Percentiles rank a stretch among this genome's conserved stretches.
Conservation (phyloP, 2,329 filamentous ascomycete genomes). For the Kalaharituber pfeilii region DNA sequence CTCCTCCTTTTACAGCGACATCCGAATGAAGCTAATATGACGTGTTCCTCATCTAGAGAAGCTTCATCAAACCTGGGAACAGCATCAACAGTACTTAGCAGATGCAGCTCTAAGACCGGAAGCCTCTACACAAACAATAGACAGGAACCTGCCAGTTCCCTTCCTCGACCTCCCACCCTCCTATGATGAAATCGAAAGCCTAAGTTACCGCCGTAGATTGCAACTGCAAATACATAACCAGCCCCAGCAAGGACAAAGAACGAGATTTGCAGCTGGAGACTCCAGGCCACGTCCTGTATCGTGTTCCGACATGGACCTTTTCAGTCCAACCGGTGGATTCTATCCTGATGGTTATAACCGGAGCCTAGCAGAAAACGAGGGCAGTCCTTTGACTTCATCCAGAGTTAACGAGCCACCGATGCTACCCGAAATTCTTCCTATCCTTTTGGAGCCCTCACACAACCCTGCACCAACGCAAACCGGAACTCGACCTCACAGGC, state of each 20-base stretch:
- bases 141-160: neutral
- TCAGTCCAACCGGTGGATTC: neutral
- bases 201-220: too few relatives aligned
- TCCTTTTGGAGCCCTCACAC: too few relatives aligned
- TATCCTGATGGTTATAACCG: neutral
- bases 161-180: neutral
- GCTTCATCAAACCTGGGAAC: neutral
- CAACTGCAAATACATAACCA: neutral
- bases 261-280: neutral
- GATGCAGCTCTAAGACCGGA: neutral
- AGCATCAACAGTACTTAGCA: neutral
- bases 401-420: neutral
- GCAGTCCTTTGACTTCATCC: neutral
- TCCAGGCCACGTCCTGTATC: neutral
- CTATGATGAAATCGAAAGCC: neutral
- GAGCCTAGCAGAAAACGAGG: neutral
- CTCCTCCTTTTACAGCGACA: neutral
- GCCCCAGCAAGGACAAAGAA: neutral
- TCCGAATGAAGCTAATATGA: neutral
- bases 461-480: too few relatives aligned
- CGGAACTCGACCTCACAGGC: too few relatives aligned
- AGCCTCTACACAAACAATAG: neutral
- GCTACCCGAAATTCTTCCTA: neutral
- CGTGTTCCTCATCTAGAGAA: neutral
- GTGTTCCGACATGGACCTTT: neutral